phyloP scores from a whole-genome alignment of 345 rosid species.

The Tarenaya hassleriana region DNA sequence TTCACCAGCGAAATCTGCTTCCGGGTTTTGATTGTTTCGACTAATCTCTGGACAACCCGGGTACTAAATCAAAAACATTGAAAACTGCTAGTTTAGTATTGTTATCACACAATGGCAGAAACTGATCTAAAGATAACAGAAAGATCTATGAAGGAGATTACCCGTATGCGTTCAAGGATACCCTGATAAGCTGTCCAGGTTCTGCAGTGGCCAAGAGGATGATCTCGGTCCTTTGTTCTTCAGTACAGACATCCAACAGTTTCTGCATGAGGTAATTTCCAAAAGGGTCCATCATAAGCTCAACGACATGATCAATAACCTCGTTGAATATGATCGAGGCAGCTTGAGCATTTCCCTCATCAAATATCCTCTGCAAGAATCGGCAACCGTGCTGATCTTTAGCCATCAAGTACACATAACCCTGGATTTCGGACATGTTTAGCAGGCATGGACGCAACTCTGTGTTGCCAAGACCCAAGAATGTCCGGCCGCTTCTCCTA shows the following conservation, averaged over 20 bases:
- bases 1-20: slow-evolving; percentile 42
- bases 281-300: slow-evolving; percentile 46
- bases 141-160: slow-evolving; percentile 13
- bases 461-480: slow-evolving; percentile 13
- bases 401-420: slow-evolving; percentile 36
- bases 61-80: slow-evolving; percentile 28
- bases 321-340: slow-evolving; percentile 33
- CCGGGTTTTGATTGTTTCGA: slow-evolving; percentile 49
- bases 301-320: slow-evolving; percentile 41
- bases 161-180: slow-evolving; percentile 41
- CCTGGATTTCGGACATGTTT: slow-evolving; percentile 29
- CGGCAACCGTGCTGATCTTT: slow-evolving; percentile 48
- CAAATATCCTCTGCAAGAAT: slow-evolving; percentile 34
- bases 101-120: background rate
- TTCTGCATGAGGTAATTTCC: slow-evolving; percentile 56
- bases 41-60: slow-evolving; percentile 54
- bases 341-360: slow-evolving; percentile 37
- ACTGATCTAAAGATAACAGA: background rate
- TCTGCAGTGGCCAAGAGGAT: slow-evolving; percentile 29
- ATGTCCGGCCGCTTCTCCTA: no score
- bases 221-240: slow-evolving; percentile 43
- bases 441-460: slow-evolving; percentile 18
- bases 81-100: background rate
- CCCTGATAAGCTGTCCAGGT: slow-evolving; percentile 35
- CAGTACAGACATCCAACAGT: slow-evolving; percentile 39